A percentile compares a stretch with the other conserved stretches of the same genome.
phyloP scores from a whole-genome alignment of 768 basidiomycete genomes.

The Macrocybe gigantea region DNA sequence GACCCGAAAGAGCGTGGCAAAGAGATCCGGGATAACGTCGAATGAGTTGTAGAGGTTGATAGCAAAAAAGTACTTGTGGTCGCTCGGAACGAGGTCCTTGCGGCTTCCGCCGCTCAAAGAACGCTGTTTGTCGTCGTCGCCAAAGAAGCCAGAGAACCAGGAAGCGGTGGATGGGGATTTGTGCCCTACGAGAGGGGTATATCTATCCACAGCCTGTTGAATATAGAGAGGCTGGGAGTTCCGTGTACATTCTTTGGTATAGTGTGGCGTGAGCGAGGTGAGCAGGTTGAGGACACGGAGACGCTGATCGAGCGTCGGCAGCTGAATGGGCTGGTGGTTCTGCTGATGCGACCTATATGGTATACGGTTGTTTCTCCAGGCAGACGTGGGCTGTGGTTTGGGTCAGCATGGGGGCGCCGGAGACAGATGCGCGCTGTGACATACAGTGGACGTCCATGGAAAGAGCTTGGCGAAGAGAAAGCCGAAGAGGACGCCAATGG shows the following conservation, averaged over 20 bases:
- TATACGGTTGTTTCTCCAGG: conserved; percentile 52
- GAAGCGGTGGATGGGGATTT: conserved; percentile 49
- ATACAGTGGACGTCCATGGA: conserved; percentile 36
- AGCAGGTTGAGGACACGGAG: conserved; percentile 81
- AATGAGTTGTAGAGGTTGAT: conserved; percentile 99
- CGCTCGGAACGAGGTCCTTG: conserved; percentile 36
- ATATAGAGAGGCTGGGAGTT: conserved; percentile 79
- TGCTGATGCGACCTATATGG: conserved; percentile 46
- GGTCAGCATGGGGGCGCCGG: conserved; percentile 1
- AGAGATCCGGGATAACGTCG: conserved; percentile 96
- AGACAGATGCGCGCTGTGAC: conserved; percentile 7
- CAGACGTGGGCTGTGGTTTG: conserved; percentile 25
- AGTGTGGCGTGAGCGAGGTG: conserved; percentile 81
- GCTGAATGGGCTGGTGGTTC: conserved; percentile 56
- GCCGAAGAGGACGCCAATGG: conserved; percentile 59
- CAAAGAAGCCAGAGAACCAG: conserved; percentile 55
- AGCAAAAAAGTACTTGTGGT: conserved; percentile 99
- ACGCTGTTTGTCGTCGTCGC: conserved; percentile 28
- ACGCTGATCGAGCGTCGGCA: conserved; percentile 83
- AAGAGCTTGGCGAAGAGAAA: conserved; percentile 47
- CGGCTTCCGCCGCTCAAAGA: conserved; percentile 14
- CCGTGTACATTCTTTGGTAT: conserved; percentile 90
- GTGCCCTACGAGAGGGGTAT: conserved; percentile 79
- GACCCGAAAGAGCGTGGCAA: conserved; percentile 92
- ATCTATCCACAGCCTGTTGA: conserved; percentile 82